These are phyloP conservation scores for Apiotrichum porosum DNA, from an alignment of 1,284 basidiomycete species.

Conservation along the genomic window DNA sequence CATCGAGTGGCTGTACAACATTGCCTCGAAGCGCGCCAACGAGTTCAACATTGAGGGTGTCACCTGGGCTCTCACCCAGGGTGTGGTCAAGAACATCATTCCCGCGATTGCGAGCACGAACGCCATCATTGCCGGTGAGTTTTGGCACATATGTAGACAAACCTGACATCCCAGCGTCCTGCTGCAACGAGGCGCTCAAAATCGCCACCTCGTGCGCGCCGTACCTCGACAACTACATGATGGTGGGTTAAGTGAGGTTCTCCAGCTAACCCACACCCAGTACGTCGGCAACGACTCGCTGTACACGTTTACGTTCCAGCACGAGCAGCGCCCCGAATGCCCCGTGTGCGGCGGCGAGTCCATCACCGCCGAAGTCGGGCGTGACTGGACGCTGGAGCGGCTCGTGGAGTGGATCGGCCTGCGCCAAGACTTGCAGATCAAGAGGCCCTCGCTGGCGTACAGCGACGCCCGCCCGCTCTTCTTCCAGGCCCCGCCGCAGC, in stretches of 20 bases:
- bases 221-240: slow-evolving; percentile 97
- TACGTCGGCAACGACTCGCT: slow-evolving; percentile 88
- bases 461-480: slow-evolving; percentile 65
- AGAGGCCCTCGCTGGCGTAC: slow-evolving; percentile 78
- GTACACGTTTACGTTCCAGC: slow-evolving; percentile 96
- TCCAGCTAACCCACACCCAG: slow-evolving; percentile 40
- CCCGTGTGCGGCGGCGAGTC: slow-evolving; percentile 95
- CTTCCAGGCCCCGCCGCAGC: slow-evolving; percentile 83
- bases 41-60: slow-evolving; percentile 97
- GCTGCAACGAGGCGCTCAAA: slow-evolving; percentile 99
- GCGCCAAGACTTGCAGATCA: slow-evolving; percentile 90
- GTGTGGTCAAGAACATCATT: slow-evolving; percentile 99
- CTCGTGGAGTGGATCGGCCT: slow-evolving; percentile 80
- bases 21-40: slow-evolving; percentile 73
- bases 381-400: slow-evolving; percentile 71
- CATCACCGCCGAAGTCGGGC: slow-evolving; percentile 62
- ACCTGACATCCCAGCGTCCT: too few species aligned
- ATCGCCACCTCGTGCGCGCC: slow-evolving; percentile 92
- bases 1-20: slow-evolving; percentile 85
- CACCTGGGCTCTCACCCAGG: slow-evolving; percentile 95
- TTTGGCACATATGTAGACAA: too few species aligned
- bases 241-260: slow-evolving; percentile 53
- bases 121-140: slow-evolving; percentile 89
- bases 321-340: slow-evolving; percentile 87
- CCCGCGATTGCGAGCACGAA: slow-evolving; percentile 96